Percentiles rank a stretch among this genome's conserved stretches.
Conservation (phyloP, 805 yeast species). For the Wickerhamomyces silvicola region DNA sequence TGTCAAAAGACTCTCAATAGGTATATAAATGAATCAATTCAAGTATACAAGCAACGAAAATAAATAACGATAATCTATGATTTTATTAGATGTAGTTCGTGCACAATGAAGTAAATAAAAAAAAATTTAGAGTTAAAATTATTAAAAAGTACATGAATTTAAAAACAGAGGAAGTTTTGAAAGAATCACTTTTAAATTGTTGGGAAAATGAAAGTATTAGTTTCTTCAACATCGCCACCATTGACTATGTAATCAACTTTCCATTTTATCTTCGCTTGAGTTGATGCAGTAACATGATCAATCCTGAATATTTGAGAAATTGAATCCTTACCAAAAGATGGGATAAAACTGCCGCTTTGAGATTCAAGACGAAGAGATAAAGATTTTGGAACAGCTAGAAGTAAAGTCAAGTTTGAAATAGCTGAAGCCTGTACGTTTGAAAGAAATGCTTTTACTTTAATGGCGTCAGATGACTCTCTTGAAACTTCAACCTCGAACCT, state of each 20-base stretch:
- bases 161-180: background rate
- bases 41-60: too few species aligned
- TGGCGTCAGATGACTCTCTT: constrained; percentile 29
- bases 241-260: constrained; percentile 50
- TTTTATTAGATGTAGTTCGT: too few species aligned
- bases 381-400: constrained; percentile 66
- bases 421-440: constrained; percentile 42
- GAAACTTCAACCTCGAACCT: constrained; percentile 41
- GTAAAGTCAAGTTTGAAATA: constrained; percentile 47
- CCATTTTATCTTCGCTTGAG: constrained; percentile 68
- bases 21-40: too few species aligned
- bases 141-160: background rate
- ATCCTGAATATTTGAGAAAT: constrained; percentile 46
- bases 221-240: constrained; percentile 44
- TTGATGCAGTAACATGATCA: constrained; percentile 28
- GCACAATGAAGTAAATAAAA: too few species aligned
- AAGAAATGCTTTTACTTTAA: constrained; percentile 42
- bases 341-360: constrained; percentile 50
- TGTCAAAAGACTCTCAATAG: background rate
- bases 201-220: constrained; percentile 45
- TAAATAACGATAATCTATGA: too few species aligned
- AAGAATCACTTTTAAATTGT: background rate
- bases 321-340: constrained; percentile 40
- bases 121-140: background rate
- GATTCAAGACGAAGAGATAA: constrained; percentile 54